Evolutionary conservation across 2,329 filamentous ascomycete species (phyloP).

Genomic region (Colletotrichum sp.): DNA sequence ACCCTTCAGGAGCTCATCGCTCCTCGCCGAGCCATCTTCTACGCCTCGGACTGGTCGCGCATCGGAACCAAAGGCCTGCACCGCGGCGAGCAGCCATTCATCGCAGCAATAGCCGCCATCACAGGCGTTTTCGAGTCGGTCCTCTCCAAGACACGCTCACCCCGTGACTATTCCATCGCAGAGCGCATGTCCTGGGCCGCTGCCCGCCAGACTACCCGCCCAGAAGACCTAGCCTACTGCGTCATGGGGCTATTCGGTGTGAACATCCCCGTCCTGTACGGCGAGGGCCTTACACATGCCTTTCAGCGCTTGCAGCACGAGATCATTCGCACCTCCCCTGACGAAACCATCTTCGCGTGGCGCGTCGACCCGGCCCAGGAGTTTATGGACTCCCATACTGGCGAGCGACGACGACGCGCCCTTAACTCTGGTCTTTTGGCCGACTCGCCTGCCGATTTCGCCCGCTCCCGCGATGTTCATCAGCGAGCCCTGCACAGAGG

Average conservation of each 20-base stretch:
- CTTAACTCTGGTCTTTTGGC: constrained; percentile 1
- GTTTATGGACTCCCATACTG: background rate
- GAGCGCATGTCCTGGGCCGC: constrained; percentile 34
- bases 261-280: constrained; percentile 31
- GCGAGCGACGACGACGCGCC: background rate
- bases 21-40: constrained; percentile 26
- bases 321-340: constrained; percentile 9
- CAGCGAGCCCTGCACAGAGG: constrained; percentile 8
- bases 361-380: background rate
- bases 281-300: constrained; percentile 27
- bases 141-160: constrained; percentile 1
- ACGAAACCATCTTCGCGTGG: constrained; percentile 21
- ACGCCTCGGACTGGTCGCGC: constrained; percentile 24
- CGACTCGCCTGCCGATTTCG: constrained; percentile 8
- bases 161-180: constrained; percentile 25
- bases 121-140: constrained; percentile 14
- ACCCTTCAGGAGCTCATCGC: constrained; percentile 27
- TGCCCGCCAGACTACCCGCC: constrained; percentile 23
- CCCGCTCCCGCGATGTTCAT: constrained; percentile 3
- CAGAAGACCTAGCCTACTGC: constrained; percentile 31
- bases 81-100: constrained; percentile 1
- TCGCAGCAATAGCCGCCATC: background rate
- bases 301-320: constrained; percentile 26
- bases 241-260: constrained; percentile 32
- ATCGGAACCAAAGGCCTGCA: constrained; percentile 10